Conservation (phyloP, 345 rosid genomes). For the Gossypium stocksii region DNA sequence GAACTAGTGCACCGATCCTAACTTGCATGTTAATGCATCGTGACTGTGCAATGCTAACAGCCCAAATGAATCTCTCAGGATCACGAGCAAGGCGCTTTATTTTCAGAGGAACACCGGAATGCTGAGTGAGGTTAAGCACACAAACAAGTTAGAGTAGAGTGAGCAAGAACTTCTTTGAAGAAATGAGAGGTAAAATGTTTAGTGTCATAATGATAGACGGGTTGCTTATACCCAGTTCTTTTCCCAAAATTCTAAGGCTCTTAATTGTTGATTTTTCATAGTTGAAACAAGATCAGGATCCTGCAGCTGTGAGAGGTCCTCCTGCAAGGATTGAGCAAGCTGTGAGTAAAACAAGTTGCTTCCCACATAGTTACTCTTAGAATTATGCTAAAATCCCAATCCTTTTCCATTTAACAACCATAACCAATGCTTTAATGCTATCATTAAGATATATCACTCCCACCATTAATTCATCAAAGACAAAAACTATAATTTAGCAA, state of each 20-base stretch:
- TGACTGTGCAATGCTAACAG: constrained; percentile 78
- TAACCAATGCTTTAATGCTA: not conserved
- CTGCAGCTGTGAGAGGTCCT: constrained; percentile 80
- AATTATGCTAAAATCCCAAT: constrained; percentile 11
- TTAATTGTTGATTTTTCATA: constrained; percentile 63
- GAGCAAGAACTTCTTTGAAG: not conserved
- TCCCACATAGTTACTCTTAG: constrained; percentile 12
- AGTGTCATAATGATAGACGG: constrained; percentile 3
- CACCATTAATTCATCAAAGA: not conserved
- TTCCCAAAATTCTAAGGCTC: constrained; percentile 79
- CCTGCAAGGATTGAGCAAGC: constrained; percentile 30
- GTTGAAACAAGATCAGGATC: constrained; percentile 72
- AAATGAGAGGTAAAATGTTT: not conserved
- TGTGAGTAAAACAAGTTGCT: not conserved
- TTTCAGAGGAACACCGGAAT: constrained; percentile 76
- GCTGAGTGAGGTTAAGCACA: constrained; percentile 37
- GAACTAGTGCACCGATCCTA: constrained; percentile 79
- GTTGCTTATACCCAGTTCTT: constrained; percentile 70
- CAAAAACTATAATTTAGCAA: not conserved
- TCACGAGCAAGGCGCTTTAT: constrained; percentile 83
- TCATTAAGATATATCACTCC: not conserved
- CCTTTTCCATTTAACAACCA: not conserved
- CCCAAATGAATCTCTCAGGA: constrained; percentile 83
- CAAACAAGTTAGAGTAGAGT: constrained; percentile 15
- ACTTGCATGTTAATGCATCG: constrained; percentile 74